Conservation (phyloP, 2,329 filamentous ascomycete genomes). For the Epichloe glyceriae region DNA sequence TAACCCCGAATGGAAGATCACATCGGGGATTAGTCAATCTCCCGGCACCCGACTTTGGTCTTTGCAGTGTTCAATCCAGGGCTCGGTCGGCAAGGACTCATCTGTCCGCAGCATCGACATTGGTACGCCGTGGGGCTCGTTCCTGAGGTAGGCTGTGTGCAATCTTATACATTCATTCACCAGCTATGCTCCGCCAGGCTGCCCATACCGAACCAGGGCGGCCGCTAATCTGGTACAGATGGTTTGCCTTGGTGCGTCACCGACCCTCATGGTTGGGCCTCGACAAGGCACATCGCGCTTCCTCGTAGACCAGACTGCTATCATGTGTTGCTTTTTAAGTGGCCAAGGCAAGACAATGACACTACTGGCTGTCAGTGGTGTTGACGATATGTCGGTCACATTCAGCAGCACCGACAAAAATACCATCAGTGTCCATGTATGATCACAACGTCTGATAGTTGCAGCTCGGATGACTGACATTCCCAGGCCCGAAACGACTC, state of each 20-base stretch:
- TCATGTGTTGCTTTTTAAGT: conserved; percentile 67
- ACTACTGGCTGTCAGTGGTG: conserved; percentile 63
- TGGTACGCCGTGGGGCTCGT: conserved; percentile 47
- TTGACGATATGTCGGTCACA: conserved; percentile 55
- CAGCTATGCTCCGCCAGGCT: background rate
- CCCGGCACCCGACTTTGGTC: conserved; percentile 59
- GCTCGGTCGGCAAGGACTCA: conserved; percentile 45
- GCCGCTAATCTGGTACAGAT: conserved; percentile 31
- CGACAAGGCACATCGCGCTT: conserved; percentile 62
- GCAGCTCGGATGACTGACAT: conserved; percentile 6
- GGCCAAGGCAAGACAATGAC: conserved; percentile 61
- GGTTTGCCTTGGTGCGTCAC: conserved; percentile 69
- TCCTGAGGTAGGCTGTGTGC: conserved; percentile 32
- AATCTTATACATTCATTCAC: background rate
- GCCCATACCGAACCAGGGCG: background rate
- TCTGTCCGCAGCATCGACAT: conserved; percentile 42
- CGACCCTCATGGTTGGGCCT: conserved; percentile 79
- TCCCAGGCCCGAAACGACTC: conserved; percentile 54
- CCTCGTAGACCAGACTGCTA: conserved; percentile 59
- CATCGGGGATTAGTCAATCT: conserved; percentile 48
- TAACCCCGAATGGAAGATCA: conserved; percentile 41
- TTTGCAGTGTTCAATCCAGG: conserved; percentile 42
- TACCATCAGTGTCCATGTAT: conserved; percentile 52
- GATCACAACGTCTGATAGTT: conserved; percentile 12
- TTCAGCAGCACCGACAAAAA: conserved; percentile 55